Evolutionary conservation across 139 green algal genomes (phyloP).

Genomic region (Closterium sp.): DNA sequence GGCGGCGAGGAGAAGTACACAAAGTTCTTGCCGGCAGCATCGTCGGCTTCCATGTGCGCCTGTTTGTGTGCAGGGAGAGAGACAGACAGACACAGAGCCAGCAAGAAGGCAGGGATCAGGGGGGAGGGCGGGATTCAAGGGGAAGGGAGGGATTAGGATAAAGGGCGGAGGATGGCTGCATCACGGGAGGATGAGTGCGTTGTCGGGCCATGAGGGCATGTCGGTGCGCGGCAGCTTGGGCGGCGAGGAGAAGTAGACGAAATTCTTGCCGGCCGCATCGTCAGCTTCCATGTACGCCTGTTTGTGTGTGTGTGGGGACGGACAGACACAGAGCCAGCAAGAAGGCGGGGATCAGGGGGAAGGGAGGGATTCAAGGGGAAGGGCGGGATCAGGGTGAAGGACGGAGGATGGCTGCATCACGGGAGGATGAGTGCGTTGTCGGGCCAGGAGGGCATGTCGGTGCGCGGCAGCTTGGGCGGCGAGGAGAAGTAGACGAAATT

Average conservation of each 20-base stretch:
- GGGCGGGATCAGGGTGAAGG: too few species aligned
- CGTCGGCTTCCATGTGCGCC: slow-evolving; percentile 78
- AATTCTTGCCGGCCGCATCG: not conserved
- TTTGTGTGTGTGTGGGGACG: slow-evolving; percentile 48
- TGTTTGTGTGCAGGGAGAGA: slow-evolving; percentile 59
- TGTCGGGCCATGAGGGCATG: slow-evolving; percentile 7
- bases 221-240: not conserved
- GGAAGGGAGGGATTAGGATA: too few species aligned
- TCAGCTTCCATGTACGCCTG: slow-evolving; percentile 79
- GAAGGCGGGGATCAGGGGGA: not conserved
- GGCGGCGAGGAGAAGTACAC: slow-evolving; percentile 40
- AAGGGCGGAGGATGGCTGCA: too few species aligned
- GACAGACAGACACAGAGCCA: too few species aligned
- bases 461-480: not conserved
- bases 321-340: not conserved
- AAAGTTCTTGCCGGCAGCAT: not conserved
- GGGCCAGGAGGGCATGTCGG: slow-evolving; percentile 2
- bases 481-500: slow-evolving; percentile 14
- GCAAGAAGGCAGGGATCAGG: not conserved
- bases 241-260: slow-evolving; percentile 20
- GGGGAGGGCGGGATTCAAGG: too few species aligned
- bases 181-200: not conserved
- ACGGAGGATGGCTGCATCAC: too few species aligned
- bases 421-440: not conserved
- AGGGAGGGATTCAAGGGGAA: not conserved